Evolutionary conservation across 2,329 filamentous ascomycete genomes (phyloP).

Genomic region (Talaromyces sp.): DNA sequence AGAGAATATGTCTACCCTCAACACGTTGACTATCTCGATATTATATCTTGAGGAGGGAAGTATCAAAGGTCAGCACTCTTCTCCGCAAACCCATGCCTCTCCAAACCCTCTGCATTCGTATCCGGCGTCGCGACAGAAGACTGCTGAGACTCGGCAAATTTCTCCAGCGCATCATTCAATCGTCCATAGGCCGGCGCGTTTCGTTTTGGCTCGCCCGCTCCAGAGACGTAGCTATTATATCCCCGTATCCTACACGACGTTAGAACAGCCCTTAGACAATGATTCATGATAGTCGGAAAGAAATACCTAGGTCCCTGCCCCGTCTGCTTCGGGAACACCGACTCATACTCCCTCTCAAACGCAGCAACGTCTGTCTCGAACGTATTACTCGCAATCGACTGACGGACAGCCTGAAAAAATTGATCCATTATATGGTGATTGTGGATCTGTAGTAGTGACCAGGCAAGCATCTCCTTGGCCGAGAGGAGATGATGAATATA

Average conservation of each 20-base stretch:
- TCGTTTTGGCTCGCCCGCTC: conserved; percentile 59
- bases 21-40: not conserved
- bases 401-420: conserved; percentile 71
- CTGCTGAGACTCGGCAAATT: conserved; percentile 44
- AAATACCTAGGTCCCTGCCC: conserved; percentile 69
- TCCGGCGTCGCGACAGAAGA: conserved; percentile 52
- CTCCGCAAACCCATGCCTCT: conserved; percentile 56
- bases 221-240: conserved; percentile 74
- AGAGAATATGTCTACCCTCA: not conserved
- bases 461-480: conserved; percentile 95
- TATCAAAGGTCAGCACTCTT: conserved; percentile 24
- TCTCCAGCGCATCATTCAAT: conserved; percentile 49
- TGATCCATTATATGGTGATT: conserved; percentile 70
- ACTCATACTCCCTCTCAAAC: conserved; percentile 68
- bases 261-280: conserved; percentile 5
- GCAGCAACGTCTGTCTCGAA: conserved; percentile 53
- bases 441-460: conserved; percentile 88
- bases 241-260: conserved; percentile 58
- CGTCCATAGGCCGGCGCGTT: conserved; percentile 66
- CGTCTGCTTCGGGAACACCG: conserved; percentile 67
- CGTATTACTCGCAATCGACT: conserved; percentile 56
- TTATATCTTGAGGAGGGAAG: not conserved
- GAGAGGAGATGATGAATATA: conserved; percentile 83
- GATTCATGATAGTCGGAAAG: not conserved
- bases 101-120: conserved; percentile 50